phyloP scores from a whole-genome alignment of 345 rosid species.

The Kandelia obovata region DNA sequence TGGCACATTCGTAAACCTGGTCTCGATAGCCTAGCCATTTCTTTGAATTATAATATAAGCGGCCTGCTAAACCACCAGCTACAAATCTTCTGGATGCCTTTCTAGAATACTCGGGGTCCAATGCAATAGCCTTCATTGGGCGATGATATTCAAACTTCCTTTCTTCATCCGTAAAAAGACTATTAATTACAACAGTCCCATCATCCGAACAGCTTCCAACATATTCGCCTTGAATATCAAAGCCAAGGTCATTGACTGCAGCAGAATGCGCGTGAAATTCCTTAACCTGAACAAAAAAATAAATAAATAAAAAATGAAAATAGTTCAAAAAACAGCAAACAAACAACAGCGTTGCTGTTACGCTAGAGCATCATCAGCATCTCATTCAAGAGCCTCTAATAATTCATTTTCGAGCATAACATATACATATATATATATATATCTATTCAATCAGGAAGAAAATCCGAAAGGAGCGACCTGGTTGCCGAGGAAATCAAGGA shows the following conservation, averaged over 20 bases:
- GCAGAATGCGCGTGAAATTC: constrained; percentile 79
- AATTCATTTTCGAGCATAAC: background rate
- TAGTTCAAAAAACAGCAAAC: background rate
- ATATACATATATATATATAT: too few relatives aligned
- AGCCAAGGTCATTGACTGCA: constrained; percentile 87
- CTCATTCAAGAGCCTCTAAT: background rate
- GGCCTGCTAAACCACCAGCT: constrained; percentile 97
- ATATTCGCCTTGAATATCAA: constrained; percentile 88
- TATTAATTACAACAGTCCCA: constrained; percentile 82
- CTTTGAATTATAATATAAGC: constrained; percentile 74
- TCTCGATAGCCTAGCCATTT: constrained; percentile 86
- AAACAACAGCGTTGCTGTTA: background rate
- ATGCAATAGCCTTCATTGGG: constrained; percentile 93
- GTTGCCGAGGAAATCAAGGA: constrained; percentile 95
- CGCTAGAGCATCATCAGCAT: background rate
- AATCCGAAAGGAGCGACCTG: constrained; percentile 42
- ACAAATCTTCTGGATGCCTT: constrained; percentile 77
- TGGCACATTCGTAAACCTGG: constrained; percentile 52
- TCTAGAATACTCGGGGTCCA: constrained; percentile 84
- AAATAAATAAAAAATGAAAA: too few relatives aligned
- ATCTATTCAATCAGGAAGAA: background rate
- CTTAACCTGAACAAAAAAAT: constrained; percentile 50
- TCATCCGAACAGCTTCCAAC: constrained; percentile 98
- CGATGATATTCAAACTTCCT: constrained; percentile 94
- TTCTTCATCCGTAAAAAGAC: constrained; percentile 93